phyloP scores from a whole-genome alignment of 352 stramenopile species.

The Phytophthora chlamydospora region DNA sequence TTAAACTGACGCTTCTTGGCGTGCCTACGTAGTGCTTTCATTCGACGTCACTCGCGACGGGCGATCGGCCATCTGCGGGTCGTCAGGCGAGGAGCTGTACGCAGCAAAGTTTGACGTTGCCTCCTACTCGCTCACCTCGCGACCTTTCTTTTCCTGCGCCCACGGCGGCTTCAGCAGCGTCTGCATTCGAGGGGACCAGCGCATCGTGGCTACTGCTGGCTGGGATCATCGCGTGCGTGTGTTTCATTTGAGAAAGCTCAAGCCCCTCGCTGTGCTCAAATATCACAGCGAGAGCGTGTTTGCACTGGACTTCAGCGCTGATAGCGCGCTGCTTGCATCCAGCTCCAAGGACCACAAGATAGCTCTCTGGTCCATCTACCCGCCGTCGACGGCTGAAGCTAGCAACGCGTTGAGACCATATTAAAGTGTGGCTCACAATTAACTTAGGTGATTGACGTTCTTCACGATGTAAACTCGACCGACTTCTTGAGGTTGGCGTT shows the following conservation, averaged over 20 bases:
- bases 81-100: conserved; percentile 61
- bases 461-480: conserved; percentile 75
- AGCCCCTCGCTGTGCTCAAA: conserved; percentile 80
- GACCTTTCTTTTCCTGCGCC: conserved; percentile 61
- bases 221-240: conserved; percentile 81
- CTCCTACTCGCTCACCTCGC: conserved; percentile 40
- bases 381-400: conserved; percentile 35
- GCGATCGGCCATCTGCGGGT: conserved; percentile 62
- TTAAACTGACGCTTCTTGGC: conserved; percentile 11
- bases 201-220: conserved; percentile 79
- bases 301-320: conserved; percentile 65
- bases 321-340: conserved; percentile 67
- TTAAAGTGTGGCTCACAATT: conserved; percentile 25
- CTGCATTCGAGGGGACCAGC: conserved; percentile 69
- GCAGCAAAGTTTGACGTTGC: conserved; percentile 49
- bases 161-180: conserved; percentile 73
- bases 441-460: conserved; percentile 31
- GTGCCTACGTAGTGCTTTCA: conserved; percentile 56
- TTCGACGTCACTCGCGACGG: conserved; percentile 72
- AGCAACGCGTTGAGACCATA: conserved; percentile 40
- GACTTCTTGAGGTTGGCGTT: conserved; percentile 89
- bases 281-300: conserved; percentile 84
- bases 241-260: conserved; percentile 77
- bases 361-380: conserved; percentile 81
- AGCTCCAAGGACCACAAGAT: conserved; percentile 84